Percentiles rank a stretch among this genome's conserved stretches.
phyloP scores from a whole-genome alignment of 2,329 filamentous ascomycete genomes.

The Penicillium sp. region DNA sequence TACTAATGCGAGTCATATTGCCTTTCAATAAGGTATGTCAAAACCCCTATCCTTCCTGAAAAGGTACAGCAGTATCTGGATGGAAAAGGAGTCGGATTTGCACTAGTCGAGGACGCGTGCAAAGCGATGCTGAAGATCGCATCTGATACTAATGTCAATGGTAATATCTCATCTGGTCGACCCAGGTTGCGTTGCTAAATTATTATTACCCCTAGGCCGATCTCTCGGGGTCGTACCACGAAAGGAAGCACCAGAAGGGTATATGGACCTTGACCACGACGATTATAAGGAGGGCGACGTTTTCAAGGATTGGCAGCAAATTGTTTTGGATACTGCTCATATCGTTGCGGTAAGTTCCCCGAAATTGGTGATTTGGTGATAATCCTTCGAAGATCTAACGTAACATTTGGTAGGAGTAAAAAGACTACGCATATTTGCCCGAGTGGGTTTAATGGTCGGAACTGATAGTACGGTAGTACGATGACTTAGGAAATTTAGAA shows the following conservation, averaged over 20 bases:
- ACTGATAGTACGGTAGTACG: no score
- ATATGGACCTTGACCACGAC: conserved; percentile 40
- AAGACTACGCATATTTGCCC: no score
- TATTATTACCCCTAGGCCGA: conserved; percentile 22
- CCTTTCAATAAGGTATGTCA: conserved; percentile 13
- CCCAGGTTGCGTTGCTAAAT: not conserved
- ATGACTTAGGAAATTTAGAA: no score
- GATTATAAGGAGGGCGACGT: conserved; percentile 32
- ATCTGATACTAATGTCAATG: conserved; percentile 32
- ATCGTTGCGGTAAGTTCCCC: no score
- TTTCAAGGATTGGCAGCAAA: no score
- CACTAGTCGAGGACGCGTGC: conserved; percentile 11
- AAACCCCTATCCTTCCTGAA: conserved; percentile 7
- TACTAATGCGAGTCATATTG: conserved; percentile 9
- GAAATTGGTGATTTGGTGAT: no score
- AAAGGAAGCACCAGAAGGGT: conserved; percentile 39
- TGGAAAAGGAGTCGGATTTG: conserved; percentile 17
- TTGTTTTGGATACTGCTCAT: no score
- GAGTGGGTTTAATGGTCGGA: no score
- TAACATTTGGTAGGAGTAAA: no score
- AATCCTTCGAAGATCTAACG: no score
- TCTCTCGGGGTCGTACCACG: conserved; percentile 42
- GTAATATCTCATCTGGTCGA: conserved; percentile 8
- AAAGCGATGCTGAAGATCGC: conserved; percentile 24
- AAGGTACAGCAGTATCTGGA: no score